Evolutionary conservation across 345 rosid species (phyloP), one percentile per base, ranked within the genome.

Genomic region (Rubroshorea leprosula): DNA sequence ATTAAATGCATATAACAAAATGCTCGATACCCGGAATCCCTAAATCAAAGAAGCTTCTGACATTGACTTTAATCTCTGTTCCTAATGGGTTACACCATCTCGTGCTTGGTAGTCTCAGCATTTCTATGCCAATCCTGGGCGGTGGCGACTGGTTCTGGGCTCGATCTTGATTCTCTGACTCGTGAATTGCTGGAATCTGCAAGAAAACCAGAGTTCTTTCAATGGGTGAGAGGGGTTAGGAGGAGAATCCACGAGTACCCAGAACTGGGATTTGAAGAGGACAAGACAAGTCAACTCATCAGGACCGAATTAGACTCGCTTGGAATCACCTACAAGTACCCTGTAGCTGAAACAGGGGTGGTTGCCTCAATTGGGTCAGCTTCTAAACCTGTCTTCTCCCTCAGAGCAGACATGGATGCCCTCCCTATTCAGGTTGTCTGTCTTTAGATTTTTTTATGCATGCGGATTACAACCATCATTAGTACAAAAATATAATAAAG

Each of bases 371-470:
- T 83, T 53, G 85, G 87, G 25, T 71, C 81, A n/a, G 83, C 80
- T 12, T 59, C 61, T 0, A 62, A 72, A 62, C 89, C 89, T 15
- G 80, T 80, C 23, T 83, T 86, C 13, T 75, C 73, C 55, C 85
- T 83, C 50, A 74, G 87, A 61, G 87, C 87, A 44, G 89, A 83
- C 67, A 86, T 83, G 89, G 93, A 86, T 60, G 87, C 87, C 56
- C 87, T 85, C 51, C 88, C 86, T 0, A 49, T 83, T 27, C 86
- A 86, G 85, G 93, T 85, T n/a, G n/a, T n/a, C n/a, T n/a, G n/a
- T n/a, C n/a, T n/a, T n/a, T n/a, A n/a, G n/a, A n/a, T n/a, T n/a
- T n/a, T n/a, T n/a, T n/a, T n/a, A n/a, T n/a, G n/a, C n/a, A n/a
- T n/a, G n/a, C n/a, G n/a, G n/a, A n/a, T n/a, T n/a, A n/a, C n/a